Evolutionary conservation across 495 filamentous ascomycete species (phyloP).

Genomic region (Staphylotrichum tortipilum): DNA sequence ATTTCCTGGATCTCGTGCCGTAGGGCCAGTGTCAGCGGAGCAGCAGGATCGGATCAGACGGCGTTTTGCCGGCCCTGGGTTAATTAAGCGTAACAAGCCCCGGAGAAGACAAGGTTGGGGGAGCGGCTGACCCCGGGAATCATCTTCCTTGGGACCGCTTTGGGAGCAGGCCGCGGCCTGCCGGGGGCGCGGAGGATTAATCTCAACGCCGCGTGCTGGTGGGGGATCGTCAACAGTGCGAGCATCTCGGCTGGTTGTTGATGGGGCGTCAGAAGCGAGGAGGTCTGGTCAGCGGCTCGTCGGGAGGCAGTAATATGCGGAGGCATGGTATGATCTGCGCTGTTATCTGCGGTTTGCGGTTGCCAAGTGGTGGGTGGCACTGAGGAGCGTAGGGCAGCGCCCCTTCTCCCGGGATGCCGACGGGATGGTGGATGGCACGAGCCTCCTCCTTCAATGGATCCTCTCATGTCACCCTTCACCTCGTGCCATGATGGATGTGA

Average conservation of each 20-base stretch:
- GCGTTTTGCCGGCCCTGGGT: conserved; percentile 20
- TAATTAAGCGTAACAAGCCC: conserved; percentile 11
- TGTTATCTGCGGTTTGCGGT: too few species aligned
- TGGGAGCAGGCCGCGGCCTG: conserved; percentile 5
- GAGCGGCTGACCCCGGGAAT: conserved; percentile 11
- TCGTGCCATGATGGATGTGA: too few species aligned
- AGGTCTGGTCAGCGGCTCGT: conserved; percentile 10
- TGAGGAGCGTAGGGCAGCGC: too few species aligned
- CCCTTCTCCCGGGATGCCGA: too few species aligned
- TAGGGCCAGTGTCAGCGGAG: conserved; percentile 7
- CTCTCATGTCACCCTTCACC: too few species aligned
- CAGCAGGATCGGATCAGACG: conserved; percentile 19
- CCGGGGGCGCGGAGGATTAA: conserved; percentile 11
- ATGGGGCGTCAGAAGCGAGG: background rate
- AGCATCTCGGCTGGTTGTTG: conserved; percentile 6
- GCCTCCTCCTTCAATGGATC: too few species aligned
- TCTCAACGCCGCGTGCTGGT: conserved; percentile 4
- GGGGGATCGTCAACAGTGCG: conserved; percentile 2
- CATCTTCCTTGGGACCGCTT: background rate
- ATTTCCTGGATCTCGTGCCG: background rate
- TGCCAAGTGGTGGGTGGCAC: too few species aligned
- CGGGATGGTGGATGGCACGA: too few species aligned
- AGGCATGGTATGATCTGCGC: conserved; percentile 12
- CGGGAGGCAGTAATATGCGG: conserved; percentile 8
- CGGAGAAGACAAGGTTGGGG: background rate